These are phyloP conservation scores for Senna siamea DNA, from an alignment of 306 rosid species.

Conservation along the genomic window DNA sequence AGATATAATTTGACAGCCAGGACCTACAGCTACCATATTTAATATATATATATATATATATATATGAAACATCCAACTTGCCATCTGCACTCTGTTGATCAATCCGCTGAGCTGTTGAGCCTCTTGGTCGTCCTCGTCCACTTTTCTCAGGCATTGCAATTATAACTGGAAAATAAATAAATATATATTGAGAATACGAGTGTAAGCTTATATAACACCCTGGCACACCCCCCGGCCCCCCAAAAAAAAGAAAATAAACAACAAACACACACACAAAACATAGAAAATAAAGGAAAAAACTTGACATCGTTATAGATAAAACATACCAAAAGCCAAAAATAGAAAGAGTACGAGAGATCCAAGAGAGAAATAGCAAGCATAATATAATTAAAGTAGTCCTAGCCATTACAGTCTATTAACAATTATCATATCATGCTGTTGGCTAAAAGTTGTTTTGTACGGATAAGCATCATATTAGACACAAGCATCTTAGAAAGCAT, in stretches of 20 bases:
- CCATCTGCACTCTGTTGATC: conserved; percentile 33
- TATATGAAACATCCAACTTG: conserved; percentile 32
- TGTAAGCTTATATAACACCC: background rate
- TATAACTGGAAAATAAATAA: conserved; percentile 5
- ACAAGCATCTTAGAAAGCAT: background rate
- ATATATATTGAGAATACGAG: background rate
- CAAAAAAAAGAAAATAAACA: no score
- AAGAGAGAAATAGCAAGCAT: background rate
- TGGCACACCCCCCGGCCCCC: no score
- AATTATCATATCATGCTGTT: background rate
- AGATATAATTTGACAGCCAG: conserved; percentile 27
- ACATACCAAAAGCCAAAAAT: background rate
- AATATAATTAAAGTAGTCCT: background rate
- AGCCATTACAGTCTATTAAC: background rate
- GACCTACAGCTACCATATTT: conserved; percentile 22
- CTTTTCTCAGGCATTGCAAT: conserved; percentile 3
- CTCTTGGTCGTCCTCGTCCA: conserved; percentile 36
- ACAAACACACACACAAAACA: background rate
- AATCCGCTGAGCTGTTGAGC: conserved; percentile 9
- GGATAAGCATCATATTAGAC: background rate
- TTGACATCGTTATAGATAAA: background rate
- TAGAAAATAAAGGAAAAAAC: background rate
- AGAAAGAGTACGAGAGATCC: background rate
- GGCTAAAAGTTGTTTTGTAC: background rate
- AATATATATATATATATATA: background rate